Conservation (phyloP, 2,329 filamentous ascomycete genomes). For the Fusarium cyanostomum region DNA sequence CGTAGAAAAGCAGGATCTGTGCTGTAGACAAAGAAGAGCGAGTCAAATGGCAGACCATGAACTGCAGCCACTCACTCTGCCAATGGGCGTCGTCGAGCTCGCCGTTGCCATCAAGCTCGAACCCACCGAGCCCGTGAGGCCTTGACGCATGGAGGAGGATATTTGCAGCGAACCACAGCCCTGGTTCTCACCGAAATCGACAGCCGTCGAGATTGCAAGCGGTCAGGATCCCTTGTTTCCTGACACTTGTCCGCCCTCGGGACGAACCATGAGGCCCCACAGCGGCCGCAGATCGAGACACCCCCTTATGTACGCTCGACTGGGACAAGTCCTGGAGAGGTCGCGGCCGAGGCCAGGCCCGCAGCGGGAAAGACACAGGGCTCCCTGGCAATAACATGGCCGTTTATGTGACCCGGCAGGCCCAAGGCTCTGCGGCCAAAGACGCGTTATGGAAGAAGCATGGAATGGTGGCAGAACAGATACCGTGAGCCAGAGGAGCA, state of each 20-base stretch:
- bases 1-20: constrained; percentile 14
- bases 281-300: constrained; percentile 53
- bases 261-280: constrained; percentile 53
- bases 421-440: constrained; percentile 17
- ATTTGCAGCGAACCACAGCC: constrained; percentile 46
- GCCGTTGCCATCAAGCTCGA: constrained; percentile 20
- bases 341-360: constrained; percentile 41
- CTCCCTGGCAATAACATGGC: constrained; percentile 42
- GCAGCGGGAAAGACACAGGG: constrained; percentile 44
- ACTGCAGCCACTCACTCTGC: constrained; percentile 24
- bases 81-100: constrained; percentile 8
- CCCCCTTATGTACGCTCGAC: constrained; percentile 42
- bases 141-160: constrained; percentile 32
- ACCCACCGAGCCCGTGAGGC: constrained; percentile 21
- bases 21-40: constrained; percentile 15
- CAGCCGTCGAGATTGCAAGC: constrained; percentile 41
- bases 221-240: constrained; percentile 45
- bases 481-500: neutral
- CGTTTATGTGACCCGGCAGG: constrained; percentile 36
- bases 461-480: constrained; percentile 27
- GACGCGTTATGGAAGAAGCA: constrained; percentile 29
- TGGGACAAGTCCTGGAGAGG: constrained; percentile 33
- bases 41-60: constrained; percentile 20
- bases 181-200: constrained; percentile 51
- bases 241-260: constrained; percentile 51